Evolutionary conservation across 257 asterid genomes (phyloP), one percentile per base, ranked within the genome.

Genomic region (Rubia yunnanensis): DNA sequence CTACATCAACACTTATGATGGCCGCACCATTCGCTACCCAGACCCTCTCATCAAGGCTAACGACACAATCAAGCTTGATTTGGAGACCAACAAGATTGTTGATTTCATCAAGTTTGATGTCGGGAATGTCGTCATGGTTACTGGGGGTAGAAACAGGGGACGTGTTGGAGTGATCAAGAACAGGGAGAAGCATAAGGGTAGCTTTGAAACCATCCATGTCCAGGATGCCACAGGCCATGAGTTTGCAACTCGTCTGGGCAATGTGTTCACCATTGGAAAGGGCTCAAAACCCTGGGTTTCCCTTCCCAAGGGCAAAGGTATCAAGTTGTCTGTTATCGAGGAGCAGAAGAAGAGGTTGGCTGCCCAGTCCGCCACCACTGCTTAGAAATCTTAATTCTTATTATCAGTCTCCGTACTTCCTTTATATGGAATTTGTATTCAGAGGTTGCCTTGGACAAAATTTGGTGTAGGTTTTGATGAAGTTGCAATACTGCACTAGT

Each of bases 121-220:
- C 2, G 91, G 95, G 9, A 86, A 86, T 55, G 87, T 86, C 63
- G 91, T 86, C 61, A 82, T 84, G 88, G 95, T 86, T 55, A 86
- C 91, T 57, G 95, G 95, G 13, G 90, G 95, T 68, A 86, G 95
- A 73, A 86, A 86, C 78, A 84, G 94, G 66, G 94, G 90, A 10
- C 88, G 95, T 55, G 90, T 84, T 66, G 91, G 91, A n/a, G 77
- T 86, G 0, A 73, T 86, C 72, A 86, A 86, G 88, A 84, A 84
- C 73, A 77, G 91, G 61, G 95, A 86, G 84, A 86, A 86, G 82
- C 85, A 77, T 49, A 84, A 80, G 84, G 95, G 88, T 56, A 82
- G 84, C 71, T 86, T 86, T n/a, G 95, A 86, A 83, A 86, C 95
- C 6, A 65, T 82, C 57, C 95, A 86, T 44, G 63, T 82, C 65